Evolutionary conservation across 768 basidiomycete genomes (phyloP).

Genomic region (Coprinellus micaceus): DNA sequence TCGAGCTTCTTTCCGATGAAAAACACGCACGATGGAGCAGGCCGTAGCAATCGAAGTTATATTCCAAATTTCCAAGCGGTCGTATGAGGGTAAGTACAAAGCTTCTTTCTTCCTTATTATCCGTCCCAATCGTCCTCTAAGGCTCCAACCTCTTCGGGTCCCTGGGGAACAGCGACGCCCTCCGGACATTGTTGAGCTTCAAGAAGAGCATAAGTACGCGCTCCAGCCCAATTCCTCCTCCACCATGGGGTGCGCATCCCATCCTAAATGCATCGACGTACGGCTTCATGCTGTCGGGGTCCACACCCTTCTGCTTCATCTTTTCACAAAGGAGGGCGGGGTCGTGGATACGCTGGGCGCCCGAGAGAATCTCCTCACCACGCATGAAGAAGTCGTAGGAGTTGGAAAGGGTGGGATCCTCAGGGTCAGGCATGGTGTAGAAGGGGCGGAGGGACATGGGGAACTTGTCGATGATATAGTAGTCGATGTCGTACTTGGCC

Average conservation of each 20-base stretch:
- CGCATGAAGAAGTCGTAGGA: conserved; percentile 99
- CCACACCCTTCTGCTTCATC: conserved; percentile 85
- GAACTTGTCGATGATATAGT: conserved; percentile 99
- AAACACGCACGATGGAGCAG: no score
- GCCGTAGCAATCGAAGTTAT: no score
- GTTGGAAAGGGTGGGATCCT: conserved; percentile 87
- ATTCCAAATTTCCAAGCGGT: no score
- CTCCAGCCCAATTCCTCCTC: conserved; percentile 93
- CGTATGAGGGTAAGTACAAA: neutral
- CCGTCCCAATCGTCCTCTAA: conserved; percentile 28
- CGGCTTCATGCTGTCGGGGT: conserved; percentile 86
- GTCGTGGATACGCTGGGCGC: conserved; percentile 97
- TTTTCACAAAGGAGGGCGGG: conserved; percentile 73
- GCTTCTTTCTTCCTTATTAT: neutral
- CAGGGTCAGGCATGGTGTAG: conserved; percentile 98
- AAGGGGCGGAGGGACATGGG: conserved; percentile 93
- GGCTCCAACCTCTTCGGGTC: conserved; percentile 95
- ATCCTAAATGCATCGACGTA: conserved; percentile 94
- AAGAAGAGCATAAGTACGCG: conserved; percentile 97
- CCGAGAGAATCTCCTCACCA: conserved; percentile 97
- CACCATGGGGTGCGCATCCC: conserved; percentile 94
- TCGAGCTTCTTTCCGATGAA: no score
- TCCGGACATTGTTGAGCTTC: conserved; percentile 92
- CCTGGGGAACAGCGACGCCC: conserved; percentile 92
- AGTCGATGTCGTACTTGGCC: conserved; percentile 94